Evolutionary conservation across 2,329 filamentous ascomycete species (phyloP).

Genomic region (Paraconiothyrium sp.): DNA sequence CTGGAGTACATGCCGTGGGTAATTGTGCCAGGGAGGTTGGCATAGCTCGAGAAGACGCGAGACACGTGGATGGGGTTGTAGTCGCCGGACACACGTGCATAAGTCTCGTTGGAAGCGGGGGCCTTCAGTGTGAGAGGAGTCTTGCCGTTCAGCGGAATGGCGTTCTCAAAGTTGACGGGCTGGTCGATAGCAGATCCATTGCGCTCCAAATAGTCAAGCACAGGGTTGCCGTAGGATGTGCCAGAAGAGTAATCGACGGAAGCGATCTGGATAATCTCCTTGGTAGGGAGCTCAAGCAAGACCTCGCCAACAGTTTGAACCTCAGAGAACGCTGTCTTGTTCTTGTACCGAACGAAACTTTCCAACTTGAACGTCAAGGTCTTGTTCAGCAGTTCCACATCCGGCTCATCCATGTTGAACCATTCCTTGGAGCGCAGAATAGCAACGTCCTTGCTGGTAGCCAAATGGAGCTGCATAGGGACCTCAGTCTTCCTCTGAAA

Average conservation of each 20-base stretch:
- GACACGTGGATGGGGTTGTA: constrained; percentile 99
- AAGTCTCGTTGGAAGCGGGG: constrained; percentile 96
- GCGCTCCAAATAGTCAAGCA: constrained; percentile 93
- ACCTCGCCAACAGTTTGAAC: constrained; percentile 94
- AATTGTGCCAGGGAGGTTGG: constrained; percentile 94
- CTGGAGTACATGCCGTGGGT: constrained; percentile 99
- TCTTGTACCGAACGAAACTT: constrained; percentile 92
- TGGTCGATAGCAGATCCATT: constrained; percentile 94
- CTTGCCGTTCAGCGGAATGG: constrained; percentile 94
- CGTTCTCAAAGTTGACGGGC: constrained; percentile 95
- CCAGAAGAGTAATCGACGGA: constrained; percentile 95
- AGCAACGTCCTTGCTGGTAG: constrained; percentile 88
- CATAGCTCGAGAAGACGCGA: constrained; percentile 94
- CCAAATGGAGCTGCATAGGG: constrained; percentile 90
- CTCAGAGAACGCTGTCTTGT: constrained; percentile 87
- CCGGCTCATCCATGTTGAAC: constrained; percentile 87
- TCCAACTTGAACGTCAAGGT: constrained; percentile 96
- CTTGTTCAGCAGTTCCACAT: constrained; percentile 88
- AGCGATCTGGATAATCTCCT: constrained; percentile 97
- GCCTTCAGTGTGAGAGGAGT: constrained; percentile 87
- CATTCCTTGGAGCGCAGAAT: constrained; percentile 96
- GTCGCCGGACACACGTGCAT: constrained; percentile 95
- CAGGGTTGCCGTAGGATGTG: constrained; percentile 91
- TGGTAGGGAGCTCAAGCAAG: constrained; percentile 91
- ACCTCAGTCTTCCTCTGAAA: constrained; percentile 98